Evolutionary conservation across 148 eudicot species (phyloP), one percentile per base, ranked within the genome.

Genomic region (Vaccinium vitisidaea): DNA sequence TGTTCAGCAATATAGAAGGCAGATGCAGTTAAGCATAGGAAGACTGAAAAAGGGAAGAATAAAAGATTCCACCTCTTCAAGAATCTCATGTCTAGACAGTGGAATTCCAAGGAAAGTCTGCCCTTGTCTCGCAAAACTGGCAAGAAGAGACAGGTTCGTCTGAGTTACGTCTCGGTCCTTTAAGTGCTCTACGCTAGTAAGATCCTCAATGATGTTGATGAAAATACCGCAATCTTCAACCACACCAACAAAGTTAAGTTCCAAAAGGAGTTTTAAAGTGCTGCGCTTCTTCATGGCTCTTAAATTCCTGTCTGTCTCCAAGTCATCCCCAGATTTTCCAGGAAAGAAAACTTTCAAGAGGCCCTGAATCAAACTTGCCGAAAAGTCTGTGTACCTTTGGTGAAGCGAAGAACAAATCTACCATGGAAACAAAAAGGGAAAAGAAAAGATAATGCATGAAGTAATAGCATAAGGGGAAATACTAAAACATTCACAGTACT

Each of bases 241-340:
- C 50, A 95, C 96, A 48, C 98, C 98, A 87, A 92, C 99, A 90
- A 94, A 96, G 84, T 90, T 95, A n/a, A 97, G 90, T 86, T 97
- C 99, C 91, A 95, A 84, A 67, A 97, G 95, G 65, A 97, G 99
- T 89, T 95, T 96, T 82, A 97, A 86, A 71, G 94, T 90, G 87
- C 94, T 94, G 75, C 99, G 97, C 90, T 97, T 97, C 92, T 92
- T 97, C 96, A 95, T 86, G 82, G 99, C 99, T 88, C 90, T 95
- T 65, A 88, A 83, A 84, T 94, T 97, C 86, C 83, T 90, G 86
- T 97, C 99, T 65, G 89, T 86, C 75, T 97, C 99, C 85, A 90
- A 74, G 82, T 97, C 99, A 83, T 97, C 98, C 55, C 83, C 88
- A 16, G 94, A 87, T 85, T 96, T 95, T 77, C 99, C 99, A 77